Evolutionary conservation across 495 filamentous ascomycete species (phyloP), one percentile per base, ranked within the genome.

Genomic region (Baudoinia panamericana): DNA sequence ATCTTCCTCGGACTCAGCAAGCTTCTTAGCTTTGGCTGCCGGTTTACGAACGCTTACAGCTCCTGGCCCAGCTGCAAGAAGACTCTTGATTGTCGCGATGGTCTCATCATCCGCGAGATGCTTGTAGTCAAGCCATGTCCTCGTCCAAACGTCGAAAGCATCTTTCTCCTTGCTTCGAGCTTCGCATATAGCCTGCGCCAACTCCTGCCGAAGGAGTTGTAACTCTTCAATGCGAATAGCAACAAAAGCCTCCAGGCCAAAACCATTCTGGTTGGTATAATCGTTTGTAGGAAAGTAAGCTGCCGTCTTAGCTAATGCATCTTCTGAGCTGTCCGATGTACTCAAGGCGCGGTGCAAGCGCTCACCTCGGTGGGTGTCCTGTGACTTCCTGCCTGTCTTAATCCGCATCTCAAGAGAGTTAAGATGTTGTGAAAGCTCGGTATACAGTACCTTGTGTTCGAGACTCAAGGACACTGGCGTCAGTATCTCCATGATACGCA

Each of bases 341-440:
- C 25, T 27, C 5, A 60, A 22, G 15, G 34, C 46, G 1, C 10
- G 23, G 26, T 52, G 36, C 5, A 60, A 17, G 5, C 46, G 36
- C 9, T 31, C 13, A 0, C 33, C 29, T 1, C 50, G 32, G 28
- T 56, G 45, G 3, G 52, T 39, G 9, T 20, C 30, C n/a, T 46
- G 35, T 10, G 17, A 15, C n/a, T 39, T 51, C 2, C 33, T 53
- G 7, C 32, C 35, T 23, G 44, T 56, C 29, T 42, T 53, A 17
- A 58, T 43, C 15, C 46, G 33, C 57, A 61, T 61, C 16, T 45
- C 43, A 9, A 37, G 23, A 0, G 51, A 39, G 17, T 45, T 52
- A 17, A 58, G 27, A 41, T 61, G 51, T 22, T 54, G 50, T 2
- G 46, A 52, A 24, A 56, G 25, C 35, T 61, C 56, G 0, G 45